Percentiles rank a stretch among this genome's conserved stretches.
Evolutionary conservation across 2,329 filamentous ascomycete species (phyloP).

Genomic region (Exserohilum rostratum): DNA sequence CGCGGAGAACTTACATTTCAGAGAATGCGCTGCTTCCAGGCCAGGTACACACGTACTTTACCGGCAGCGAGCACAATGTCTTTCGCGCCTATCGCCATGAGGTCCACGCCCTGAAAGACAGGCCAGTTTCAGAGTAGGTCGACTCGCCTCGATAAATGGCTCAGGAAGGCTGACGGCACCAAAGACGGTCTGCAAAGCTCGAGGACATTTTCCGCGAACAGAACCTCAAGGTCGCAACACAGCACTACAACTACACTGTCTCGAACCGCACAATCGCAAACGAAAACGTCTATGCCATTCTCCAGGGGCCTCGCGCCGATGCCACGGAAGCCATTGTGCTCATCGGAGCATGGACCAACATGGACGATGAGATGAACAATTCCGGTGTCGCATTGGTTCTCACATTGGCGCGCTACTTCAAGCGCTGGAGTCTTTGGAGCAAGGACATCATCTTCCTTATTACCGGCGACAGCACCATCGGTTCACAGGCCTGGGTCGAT

Average conservation of each 20-base stretch:
- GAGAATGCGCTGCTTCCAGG: conserved; percentile 95
- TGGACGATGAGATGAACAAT: conserved; percentile 77
- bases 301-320: conserved; percentile 92
- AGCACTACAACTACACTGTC: conserved; percentile 84
- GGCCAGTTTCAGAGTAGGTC: conserved; percentile 47
- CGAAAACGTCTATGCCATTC: conserved; percentile 90
- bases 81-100: conserved; percentile 90
- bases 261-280: conserved; percentile 76
- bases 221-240: conserved; percentile 84
- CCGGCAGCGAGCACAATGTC: conserved; percentile 92
- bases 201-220: conserved; percentile 76
- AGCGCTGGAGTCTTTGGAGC: conserved; percentile 96
- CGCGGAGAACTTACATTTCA: conserved; percentile 90
- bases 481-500: conserved; percentile 95
- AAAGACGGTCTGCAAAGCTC: conserved; percentile 67
- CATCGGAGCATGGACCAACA: conserved; percentile 86
- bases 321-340: conserved; percentile 96
- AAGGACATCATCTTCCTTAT: conserved; percentile 97
- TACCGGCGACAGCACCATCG: conserved; percentile 84
- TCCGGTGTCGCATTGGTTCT: conserved; percentile 87
- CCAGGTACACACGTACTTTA: conserved; percentile 97
- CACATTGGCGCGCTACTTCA: conserved; percentile 92
- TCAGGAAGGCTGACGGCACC: conserved; percentile 45
- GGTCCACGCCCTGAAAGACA: conserved; percentile 66
- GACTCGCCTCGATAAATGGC: background rate